Conservation (phyloP, 768 basidiomycete genomes). For the Dentipellis sp. region DNA sequence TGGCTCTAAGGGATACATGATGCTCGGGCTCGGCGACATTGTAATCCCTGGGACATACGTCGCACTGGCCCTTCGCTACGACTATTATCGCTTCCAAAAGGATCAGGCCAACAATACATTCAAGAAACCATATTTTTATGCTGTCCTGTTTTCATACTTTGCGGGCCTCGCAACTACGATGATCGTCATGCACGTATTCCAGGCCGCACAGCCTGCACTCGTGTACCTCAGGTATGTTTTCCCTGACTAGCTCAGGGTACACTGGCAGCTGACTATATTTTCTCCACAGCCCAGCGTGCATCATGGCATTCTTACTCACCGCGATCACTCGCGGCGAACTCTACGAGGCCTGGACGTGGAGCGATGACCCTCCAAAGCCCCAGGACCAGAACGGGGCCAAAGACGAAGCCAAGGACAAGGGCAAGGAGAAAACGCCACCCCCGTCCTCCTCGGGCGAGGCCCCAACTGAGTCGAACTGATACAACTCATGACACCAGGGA, state of each 20-base stretch:
- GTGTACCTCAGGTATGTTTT: slow-evolving; percentile 73
- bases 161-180: slow-evolving; percentile 69
- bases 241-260: too few species aligned
- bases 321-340: slow-evolving; percentile 61
- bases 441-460: too few species aligned
- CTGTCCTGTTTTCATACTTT: slow-evolving; percentile 63
- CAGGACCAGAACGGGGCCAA: slow-evolving; percentile 5
- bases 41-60: slow-evolving; percentile 63
- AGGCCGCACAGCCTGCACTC: slow-evolving; percentile 81
- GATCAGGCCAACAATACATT: slow-evolving; percentile 27
- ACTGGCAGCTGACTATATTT: not conserved
- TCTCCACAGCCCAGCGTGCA: slow-evolving; percentile 58
- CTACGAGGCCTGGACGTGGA: slow-evolving; percentile 62
- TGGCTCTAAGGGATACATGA: slow-evolving; percentile 55
- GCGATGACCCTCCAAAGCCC: slow-evolving; percentile 35
- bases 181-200: slow-evolving; percentile 72
- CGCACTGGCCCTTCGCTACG: slow-evolving; percentile 81
- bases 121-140: slow-evolving; percentile 67
- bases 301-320: slow-evolving; percentile 55
- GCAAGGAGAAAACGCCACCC: not conserved
- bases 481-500: too few species aligned
- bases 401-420: slow-evolving; percentile 1
- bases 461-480: too few species aligned
- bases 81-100: slow-evolving; percentile 39
- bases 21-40: slow-evolving; percentile 91